phyloP scores from a whole-genome alignment of 2,329 filamentous ascomycete species.

The Delphinella strobiligena region DNA sequence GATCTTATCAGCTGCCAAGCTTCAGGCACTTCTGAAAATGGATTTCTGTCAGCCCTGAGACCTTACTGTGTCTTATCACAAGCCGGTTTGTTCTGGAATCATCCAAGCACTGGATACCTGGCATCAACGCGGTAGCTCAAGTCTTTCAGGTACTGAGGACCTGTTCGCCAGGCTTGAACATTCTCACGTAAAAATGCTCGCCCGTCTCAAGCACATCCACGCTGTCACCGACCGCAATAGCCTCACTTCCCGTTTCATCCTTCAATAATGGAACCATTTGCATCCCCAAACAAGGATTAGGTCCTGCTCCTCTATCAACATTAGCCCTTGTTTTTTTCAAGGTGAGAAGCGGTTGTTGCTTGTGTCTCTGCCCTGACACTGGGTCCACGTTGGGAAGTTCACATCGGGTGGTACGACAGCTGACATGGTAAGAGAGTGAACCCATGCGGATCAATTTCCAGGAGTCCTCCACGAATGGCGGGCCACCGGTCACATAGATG shows the following conservation, averaged over 20 bases:
- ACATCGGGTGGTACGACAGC: slow-evolving; percentile 57
- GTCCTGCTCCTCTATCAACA: slow-evolving; percentile 19
- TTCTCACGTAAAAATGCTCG: slow-evolving; percentile 13
- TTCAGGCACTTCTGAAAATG: too few relatives aligned
- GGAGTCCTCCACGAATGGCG: slow-evolving; percentile 55
- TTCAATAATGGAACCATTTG: slow-evolving; percentile 20
- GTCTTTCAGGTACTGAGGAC: neutral
- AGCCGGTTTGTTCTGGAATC: too few relatives aligned
- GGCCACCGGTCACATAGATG: slow-evolving; percentile 53
- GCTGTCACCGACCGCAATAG: slow-evolving; percentile 18
- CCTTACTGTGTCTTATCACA: too few relatives aligned
- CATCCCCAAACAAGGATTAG: slow-evolving; percentile 21
- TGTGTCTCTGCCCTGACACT: slow-evolving; percentile 36
- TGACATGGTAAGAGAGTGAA: slow-evolving; percentile 34
- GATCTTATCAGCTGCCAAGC: too few relatives aligned
- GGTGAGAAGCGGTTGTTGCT: slow-evolving; percentile 19
- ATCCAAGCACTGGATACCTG: too few relatives aligned
- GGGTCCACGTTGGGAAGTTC: slow-evolving; percentile 61
- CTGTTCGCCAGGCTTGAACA: slow-evolving; percentile 3
- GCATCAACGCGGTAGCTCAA: too few relatives aligned
- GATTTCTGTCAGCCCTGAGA: too few relatives aligned
- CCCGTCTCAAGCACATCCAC: slow-evolving; percentile 29
- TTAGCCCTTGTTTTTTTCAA: slow-evolving; percentile 16
- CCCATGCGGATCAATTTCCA: slow-evolving; percentile 53
- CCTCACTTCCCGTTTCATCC: slow-evolving; percentile 25